Evolutionary conservation across 176 grass and related monocot genomes (phyloP).

Genomic region (Oryza rufipogon): DNA sequence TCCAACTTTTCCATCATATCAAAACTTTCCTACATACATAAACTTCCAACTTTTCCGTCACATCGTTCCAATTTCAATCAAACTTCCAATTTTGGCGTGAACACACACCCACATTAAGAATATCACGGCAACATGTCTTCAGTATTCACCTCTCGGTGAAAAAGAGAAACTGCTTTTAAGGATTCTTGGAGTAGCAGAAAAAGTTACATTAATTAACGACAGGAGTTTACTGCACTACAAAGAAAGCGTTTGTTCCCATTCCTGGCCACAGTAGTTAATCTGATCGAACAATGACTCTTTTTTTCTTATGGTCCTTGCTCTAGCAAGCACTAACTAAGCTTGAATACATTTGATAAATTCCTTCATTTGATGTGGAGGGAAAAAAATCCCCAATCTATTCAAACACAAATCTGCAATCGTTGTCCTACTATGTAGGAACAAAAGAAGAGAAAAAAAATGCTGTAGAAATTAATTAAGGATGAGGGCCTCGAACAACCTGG

Average conservation of each 20-base stretch:
- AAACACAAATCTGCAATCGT: not conserved
- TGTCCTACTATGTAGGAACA: not conserved
- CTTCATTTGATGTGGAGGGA: not conserved
- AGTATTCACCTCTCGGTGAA: not conserved
- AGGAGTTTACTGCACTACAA: not conserved
- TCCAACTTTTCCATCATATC: too few relatives aligned
- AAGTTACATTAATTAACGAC: not conserved
- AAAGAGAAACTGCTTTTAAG: not conserved
- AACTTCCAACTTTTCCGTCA: too few relatives aligned
- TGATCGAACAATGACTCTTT: not conserved
- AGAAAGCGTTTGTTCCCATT: not conserved
- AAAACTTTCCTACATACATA: too few relatives aligned
- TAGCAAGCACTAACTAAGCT: not conserved
- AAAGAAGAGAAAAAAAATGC: not conserved
- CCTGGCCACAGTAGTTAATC: not conserved
- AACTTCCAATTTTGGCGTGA: too few relatives aligned
- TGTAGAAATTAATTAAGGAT: not conserved
- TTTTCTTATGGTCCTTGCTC: too few relatives aligned
- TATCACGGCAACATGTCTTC: not conserved
- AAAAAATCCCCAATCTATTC: not conserved
- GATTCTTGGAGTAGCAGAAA: not conserved
- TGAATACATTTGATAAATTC: not conserved
- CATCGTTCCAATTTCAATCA: too few relatives aligned
- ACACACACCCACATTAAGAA: too few relatives aligned
- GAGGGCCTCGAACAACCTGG: slow-evolving; percentile 55